Evolutionary conservation across 2,329 filamentous ascomycete species (phyloP).

Genomic region (Falciphora oryzae): DNA sequence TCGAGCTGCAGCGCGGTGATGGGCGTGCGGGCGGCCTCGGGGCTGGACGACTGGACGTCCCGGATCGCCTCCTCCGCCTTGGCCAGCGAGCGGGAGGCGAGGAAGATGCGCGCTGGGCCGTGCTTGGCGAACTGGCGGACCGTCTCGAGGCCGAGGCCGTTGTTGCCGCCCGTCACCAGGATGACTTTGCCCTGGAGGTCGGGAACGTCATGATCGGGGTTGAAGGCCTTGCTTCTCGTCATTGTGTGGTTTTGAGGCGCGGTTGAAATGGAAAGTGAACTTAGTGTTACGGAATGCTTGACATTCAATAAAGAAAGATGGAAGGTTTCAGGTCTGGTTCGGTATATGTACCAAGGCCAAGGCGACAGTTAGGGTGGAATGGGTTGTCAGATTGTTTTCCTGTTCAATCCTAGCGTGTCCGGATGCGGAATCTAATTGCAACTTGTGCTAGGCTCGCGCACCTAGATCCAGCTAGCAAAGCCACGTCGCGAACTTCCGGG

Average conservation of each 20-base stretch:
- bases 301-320: no score
- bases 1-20: constrained; percentile 35
- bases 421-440: background rate
- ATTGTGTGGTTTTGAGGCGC: background rate
- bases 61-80: constrained; percentile 29
- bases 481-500: no score
- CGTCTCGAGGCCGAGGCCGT: constrained; percentile 41
- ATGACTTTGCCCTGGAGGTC: constrained; percentile 35
- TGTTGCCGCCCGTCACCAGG: constrained; percentile 42
- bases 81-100: constrained; percentile 31
- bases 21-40: constrained; percentile 20
- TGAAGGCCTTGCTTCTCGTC: constrained; percentile 17
- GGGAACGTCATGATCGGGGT: constrained; percentile 30
- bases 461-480: no score
- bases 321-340: no score
- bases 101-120: constrained; percentile 24
- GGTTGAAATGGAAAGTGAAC: background rate
- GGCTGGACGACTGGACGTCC: constrained; percentile 26
- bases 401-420: background rate
- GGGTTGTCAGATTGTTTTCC: no score
- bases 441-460: no score
- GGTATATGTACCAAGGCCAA: no score
- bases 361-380: no score
- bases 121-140: constrained; percentile 37
- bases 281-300: no score